Percentiles rank a stretch among this genome's conserved stretches.
Conservation (phyloP, 2,329 filamentous ascomycete species). For the Sarocladium kiliense region DNA sequence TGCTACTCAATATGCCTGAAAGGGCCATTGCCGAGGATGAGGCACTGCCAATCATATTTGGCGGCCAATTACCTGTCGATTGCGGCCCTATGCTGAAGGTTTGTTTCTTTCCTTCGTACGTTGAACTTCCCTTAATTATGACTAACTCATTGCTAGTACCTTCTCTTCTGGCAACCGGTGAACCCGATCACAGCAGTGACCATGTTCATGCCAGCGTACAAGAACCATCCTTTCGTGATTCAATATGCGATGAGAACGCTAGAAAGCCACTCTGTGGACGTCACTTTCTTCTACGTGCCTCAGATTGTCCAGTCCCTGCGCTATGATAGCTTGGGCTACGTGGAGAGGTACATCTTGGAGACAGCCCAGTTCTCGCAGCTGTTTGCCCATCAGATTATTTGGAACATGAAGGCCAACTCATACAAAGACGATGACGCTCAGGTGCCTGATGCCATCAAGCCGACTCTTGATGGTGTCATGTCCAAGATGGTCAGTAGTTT, state of each 20-base stretch:
- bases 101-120: slow-evolving; percentile 13
- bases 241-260: slow-evolving; percentile 96
- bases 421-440: slow-evolving; percentile 95
- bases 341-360: slow-evolving; percentile 93
- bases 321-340: slow-evolving; percentile 89
- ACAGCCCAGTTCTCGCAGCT: slow-evolving; percentile 97
- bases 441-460: slow-evolving; percentile 87
- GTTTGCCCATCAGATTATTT: slow-evolving; percentile 99
- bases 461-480: slow-evolving; percentile 88
- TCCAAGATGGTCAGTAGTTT: slow-evolving; percentile 78
- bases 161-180: slow-evolving; percentile 88
- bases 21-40: slow-evolving; percentile 78
- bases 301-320: slow-evolving; percentile 95
- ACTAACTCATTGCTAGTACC: slow-evolving; percentile 49
- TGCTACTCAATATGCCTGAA: slow-evolving; percentile 78
- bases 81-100: slow-evolving; percentile 78
- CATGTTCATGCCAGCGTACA: slow-evolving; percentile 86
- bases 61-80: slow-evolving; percentile 69
- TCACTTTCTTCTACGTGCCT: slow-evolving; percentile 98
- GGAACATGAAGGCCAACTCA: slow-evolving; percentile 99
- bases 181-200: slow-evolving; percentile 92
- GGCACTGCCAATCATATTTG: slow-evolving; percentile 77
- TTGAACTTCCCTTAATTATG: neutral
- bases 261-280: slow-evolving; percentile 90
- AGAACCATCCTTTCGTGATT: slow-evolving; percentile 85